A percentile compares a stretch with the other conserved stretches of the same genome.
Conservation (phyloP, 1,139 yeast species). For the Diutina siamensis region DNA sequence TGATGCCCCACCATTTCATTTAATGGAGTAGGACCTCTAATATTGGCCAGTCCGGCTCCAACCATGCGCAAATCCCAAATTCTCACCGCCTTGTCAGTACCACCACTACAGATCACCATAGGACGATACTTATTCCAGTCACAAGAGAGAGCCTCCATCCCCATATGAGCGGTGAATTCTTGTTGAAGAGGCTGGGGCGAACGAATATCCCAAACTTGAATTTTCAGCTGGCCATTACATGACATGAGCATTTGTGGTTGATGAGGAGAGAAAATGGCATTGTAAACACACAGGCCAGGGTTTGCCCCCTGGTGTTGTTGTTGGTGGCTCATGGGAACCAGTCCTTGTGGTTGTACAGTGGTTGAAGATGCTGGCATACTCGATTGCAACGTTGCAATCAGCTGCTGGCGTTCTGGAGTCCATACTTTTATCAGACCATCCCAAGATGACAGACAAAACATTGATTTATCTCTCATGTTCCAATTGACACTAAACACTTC, state of each 20-base stretch:
- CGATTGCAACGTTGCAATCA: slow-evolving; percentile 44
- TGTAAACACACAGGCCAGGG: slow-evolving; percentile 52
- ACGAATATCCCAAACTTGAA: slow-evolving; percentile 80
- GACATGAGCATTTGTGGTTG: slow-evolving; percentile 60
- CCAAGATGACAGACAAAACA: slow-evolving; percentile 79
- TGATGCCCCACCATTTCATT: slow-evolving; percentile 83
- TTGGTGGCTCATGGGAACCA: slow-evolving; percentile 5
- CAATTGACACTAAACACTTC: slow-evolving; percentile 87
- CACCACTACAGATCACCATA: slow-evolving; percentile 71
- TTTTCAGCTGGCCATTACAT: slow-evolving; percentile 69
- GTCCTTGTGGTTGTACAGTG: neutral
- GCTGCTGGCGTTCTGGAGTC: slow-evolving; percentile 49
- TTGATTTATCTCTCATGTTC: slow-evolving; percentile 69
- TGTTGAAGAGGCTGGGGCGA: slow-evolving; percentile 49
- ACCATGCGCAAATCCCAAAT: slow-evolving; percentile 85
- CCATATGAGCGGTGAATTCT: slow-evolving; percentile 63
- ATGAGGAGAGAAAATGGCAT: slow-evolving; percentile 80
- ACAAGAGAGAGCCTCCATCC: slow-evolving; percentile 67
- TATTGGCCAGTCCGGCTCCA: slow-evolving; percentile 26
- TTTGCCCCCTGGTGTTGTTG: slow-evolving; percentile 14
- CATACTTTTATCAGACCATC: slow-evolving; percentile 77
- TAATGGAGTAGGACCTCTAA: slow-evolving; percentile 54
- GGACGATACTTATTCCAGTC: slow-evolving; percentile 90
- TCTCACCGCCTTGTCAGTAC: slow-evolving; percentile 75
- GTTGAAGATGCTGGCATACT: slow-evolving; percentile 14